A percentile compares a stretch with the other conserved stretches of the same genome.
Evolutionary conservation across 768 basidiomycete species (phyloP).

Genomic region (Trichaptum fuscoviolaceum): DNA sequence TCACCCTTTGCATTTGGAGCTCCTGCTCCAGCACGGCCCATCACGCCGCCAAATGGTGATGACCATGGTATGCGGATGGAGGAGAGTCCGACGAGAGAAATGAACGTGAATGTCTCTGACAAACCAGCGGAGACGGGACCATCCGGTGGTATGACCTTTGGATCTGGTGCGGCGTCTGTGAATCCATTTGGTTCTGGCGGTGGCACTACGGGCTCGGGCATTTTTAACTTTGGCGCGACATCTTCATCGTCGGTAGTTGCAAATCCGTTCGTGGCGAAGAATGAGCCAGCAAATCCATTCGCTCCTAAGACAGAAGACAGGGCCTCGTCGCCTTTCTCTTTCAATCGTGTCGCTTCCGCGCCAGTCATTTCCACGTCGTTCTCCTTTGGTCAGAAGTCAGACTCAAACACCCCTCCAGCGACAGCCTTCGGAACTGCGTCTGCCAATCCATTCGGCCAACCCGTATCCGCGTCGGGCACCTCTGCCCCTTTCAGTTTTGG

Average conservation of each 20-base stretch:
- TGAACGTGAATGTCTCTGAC: conserved; percentile 36
- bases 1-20: conserved; percentile 44
- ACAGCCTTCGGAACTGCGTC: conserved; percentile 26
- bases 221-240: not conserved
- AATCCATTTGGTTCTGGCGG: not conserved
- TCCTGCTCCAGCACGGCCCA: conserved; percentile 39
- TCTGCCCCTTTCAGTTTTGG: conserved; percentile 46
- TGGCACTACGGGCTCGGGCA: not conserved
- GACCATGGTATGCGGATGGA: conserved; percentile 73
- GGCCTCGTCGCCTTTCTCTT: conserved; percentile 25
- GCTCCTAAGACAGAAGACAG: conserved; percentile 37
- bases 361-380: conserved; percentile 25
- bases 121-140: conserved; percentile 18
- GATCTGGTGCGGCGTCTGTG: conserved; percentile 15
- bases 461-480: conserved; percentile 32
- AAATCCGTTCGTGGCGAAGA: conserved; percentile 44
- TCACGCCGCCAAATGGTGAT: conserved; percentile 58
- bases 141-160: conserved; percentile 17
- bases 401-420: conserved; percentile 41
- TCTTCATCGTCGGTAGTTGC: not conserved
- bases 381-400: conserved; percentile 23
- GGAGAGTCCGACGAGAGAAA: conserved; percentile 69
- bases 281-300: conserved; percentile 43
- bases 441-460: conserved; percentile 38
- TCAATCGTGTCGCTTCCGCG: conserved; percentile 30